A percentile compares a stretch with the other conserved stretches of the same genome.
Conservation (phyloP, 345 rosid genomes). For the Excoecaria agallocha region DNA sequence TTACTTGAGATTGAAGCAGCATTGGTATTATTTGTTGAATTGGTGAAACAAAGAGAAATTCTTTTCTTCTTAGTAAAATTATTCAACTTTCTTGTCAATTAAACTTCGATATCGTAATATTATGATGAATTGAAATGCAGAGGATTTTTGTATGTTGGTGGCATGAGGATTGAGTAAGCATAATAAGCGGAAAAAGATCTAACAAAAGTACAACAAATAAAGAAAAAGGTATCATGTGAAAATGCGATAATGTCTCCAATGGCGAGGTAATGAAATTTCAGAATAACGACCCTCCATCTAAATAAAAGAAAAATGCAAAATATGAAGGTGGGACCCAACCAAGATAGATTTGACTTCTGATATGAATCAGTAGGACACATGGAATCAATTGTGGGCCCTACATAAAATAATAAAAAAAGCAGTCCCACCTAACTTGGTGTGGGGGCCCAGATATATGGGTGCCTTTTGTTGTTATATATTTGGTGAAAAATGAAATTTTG, state of each 20-base stretch:
- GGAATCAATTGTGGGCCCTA: no score
- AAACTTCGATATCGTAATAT: not conserved
- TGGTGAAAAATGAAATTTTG: no score
- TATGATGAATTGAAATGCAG: no score
- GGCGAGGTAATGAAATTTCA: not conserved
- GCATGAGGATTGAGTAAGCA: not conserved
- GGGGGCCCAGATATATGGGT: no score
- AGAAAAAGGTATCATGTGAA: constrained; percentile 2
- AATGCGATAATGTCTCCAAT: constrained; percentile 11
- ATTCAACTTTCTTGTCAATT: constrained; percentile 5
- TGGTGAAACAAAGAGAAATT: constrained; percentile 9
- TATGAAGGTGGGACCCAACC: constrained; percentile 3
- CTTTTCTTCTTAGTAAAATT: constrained; percentile 17
- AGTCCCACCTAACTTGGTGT: no score
- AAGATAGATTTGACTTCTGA: no score
- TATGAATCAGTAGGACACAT: no score
- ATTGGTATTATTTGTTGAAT: constrained; percentile 23
- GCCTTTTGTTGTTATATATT: no score
- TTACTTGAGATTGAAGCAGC: constrained; percentile 41
- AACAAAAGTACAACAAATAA: not conserved
- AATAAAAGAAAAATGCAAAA: not conserved
- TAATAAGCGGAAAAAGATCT: not conserved
- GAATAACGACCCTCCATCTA: no score
- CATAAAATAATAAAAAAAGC: no score
- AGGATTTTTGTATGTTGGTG: no score